A percentile compares a stretch with the other conserved stretches of the same genome.
Evolutionary conservation across 352 stramenopile species (phyloP).

Genomic region (Phytopythium montanum): DNA sequence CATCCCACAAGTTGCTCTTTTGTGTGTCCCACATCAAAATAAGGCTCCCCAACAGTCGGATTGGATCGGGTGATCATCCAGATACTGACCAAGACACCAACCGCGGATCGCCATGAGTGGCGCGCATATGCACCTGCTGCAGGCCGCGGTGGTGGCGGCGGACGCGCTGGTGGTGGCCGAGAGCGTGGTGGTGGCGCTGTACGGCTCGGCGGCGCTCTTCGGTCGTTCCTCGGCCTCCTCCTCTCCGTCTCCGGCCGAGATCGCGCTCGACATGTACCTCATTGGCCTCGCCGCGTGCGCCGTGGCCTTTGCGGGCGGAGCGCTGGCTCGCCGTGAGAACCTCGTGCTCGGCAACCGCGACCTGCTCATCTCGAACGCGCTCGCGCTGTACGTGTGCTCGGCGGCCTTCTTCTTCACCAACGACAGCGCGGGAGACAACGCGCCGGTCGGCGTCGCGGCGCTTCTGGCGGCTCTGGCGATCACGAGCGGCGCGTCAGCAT

Average conservation of each 20-base stretch:
- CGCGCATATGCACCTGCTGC: conserved; percentile 2
- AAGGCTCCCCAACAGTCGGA: too few relatives aligned
- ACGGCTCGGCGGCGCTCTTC: conserved; percentile 2
- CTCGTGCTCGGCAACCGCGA: conserved; percentile 7
- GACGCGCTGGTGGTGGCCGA: conserved; percentile 6
- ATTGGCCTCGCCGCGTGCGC: background rate
- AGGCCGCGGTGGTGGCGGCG: background rate
- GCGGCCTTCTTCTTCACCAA: conserved; percentile 7
- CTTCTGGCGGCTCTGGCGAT: background rate
- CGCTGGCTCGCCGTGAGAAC: background rate
- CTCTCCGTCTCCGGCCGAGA: background rate
- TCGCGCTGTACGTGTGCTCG: conserved; percentile 6
- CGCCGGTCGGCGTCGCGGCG: background rate
- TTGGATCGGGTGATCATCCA: too few relatives aligned
- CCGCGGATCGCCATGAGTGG: background rate
- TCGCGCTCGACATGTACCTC: conserved; percentile 5
- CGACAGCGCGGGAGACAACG: conserved; percentile 1
- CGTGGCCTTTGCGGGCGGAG: background rate
- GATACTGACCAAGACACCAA: background rate
- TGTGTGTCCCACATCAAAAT: too few relatives aligned
- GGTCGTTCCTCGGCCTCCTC: background rate
- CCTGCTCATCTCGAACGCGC: conserved; percentile 6
- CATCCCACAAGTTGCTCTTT: too few relatives aligned
- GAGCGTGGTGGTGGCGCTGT: background rate
- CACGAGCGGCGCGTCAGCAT: background rate